These are phyloP conservation scores for Pyrenula massariospora DNA, from an alignment of 495 filamentous ascomycete species.

Conservation along the genomic window DNA sequence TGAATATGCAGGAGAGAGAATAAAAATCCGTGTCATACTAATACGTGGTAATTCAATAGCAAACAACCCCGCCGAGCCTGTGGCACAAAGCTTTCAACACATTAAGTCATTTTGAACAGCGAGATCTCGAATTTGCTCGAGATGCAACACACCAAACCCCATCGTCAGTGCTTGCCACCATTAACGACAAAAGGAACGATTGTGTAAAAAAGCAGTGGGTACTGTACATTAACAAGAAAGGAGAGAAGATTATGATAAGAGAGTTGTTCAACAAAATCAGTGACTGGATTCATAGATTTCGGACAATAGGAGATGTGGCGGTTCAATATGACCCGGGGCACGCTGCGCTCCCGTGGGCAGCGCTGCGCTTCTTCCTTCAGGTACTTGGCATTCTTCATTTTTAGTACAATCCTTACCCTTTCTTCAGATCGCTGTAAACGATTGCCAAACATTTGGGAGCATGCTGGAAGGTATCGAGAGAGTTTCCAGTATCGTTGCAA, in stretches of 20 bases:
- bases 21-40: not conserved
- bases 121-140: not conserved
- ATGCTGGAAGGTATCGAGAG: slow-evolving; percentile 11
- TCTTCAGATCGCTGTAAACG: slow-evolving; percentile 5
- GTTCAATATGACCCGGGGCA: slow-evolving; percentile 26
- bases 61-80: not conserved
- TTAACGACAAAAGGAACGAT: not conserved
- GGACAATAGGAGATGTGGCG: slow-evolving; percentile 22
- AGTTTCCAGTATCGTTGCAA: slow-evolving; percentile 5
- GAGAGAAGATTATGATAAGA: slow-evolving; percentile 16
- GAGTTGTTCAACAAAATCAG: slow-evolving; percentile 24
- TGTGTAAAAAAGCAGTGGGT: not conserved
- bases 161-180: not conserved
- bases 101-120: not conserved
- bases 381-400: not conserved
- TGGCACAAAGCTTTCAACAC: not conserved
- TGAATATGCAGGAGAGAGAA: not conserved
- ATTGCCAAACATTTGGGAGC: slow-evolving; percentile 5
- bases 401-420: not conserved
- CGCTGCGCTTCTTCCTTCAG: slow-evolving; percentile 24
- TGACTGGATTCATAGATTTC: slow-evolving; percentile 25
- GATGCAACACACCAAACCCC: not conserved
- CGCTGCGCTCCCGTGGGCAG: slow-evolving; percentile 32
- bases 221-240: slow-evolving; percentile 6
- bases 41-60: not conserved